A percentile compares a stretch with the other conserved stretches of the same genome.
Evolutionary conservation across 2,329 filamentous ascomycete species (phyloP).

Genomic region (Emergomyces africanus): DNA sequence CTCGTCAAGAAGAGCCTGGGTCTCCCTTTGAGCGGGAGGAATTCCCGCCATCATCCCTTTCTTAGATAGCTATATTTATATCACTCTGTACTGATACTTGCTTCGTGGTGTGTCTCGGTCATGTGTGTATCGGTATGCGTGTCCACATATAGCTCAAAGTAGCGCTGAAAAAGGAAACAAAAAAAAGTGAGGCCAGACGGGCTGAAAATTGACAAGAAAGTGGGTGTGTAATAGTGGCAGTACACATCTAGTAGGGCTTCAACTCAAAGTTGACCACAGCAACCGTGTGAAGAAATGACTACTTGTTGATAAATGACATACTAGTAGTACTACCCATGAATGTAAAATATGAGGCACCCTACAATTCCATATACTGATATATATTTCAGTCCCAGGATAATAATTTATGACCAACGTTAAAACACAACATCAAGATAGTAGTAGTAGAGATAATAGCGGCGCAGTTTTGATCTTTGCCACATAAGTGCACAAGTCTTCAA

Average conservation of each 20-base stretch:
- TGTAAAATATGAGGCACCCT: not conserved
- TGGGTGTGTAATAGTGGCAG: no score
- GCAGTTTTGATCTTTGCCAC: not conserved
- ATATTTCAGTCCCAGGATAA: not conserved
- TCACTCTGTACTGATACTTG: not conserved
- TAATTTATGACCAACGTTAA: not conserved
- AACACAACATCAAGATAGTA: not conserved
- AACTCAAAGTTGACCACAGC: not conserved
- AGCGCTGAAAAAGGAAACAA: not conserved
- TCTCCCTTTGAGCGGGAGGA: not conserved
- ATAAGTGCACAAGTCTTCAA: not conserved
- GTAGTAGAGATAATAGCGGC: not conserved
- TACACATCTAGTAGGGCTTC: no score
- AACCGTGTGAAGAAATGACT: not conserved
- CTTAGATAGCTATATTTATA: not conserved
- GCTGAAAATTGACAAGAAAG: not conserved
- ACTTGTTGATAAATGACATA: not conserved
- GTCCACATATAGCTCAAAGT: not conserved
- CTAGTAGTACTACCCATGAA: no score
- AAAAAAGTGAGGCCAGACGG: not conserved
- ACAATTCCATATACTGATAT: not conserved
- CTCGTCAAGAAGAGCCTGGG: not conserved
- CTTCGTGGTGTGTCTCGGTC: not conserved
- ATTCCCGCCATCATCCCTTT: not conserved
- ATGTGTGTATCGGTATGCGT: not conserved